These are phyloP conservation scores for Blastobotrys serpentis DNA, from an alignment of 1,139 yeast genomes.

Conservation along the genomic window DNA sequence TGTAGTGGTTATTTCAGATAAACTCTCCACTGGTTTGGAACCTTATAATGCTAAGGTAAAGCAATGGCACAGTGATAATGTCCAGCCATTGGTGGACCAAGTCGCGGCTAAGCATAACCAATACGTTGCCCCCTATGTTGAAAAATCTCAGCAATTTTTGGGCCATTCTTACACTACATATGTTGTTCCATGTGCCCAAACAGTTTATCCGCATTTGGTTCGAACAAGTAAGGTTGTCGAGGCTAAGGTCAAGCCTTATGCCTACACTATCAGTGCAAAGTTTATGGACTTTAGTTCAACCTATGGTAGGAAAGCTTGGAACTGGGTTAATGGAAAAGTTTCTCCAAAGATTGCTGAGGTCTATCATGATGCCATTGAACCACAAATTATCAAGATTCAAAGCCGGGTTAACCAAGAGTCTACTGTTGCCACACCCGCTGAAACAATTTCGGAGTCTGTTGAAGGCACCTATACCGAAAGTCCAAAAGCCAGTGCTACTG, in stretches of 20 bases:
- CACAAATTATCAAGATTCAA: slow-evolving; percentile 32
- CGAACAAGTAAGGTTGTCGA: slow-evolving; percentile 17
- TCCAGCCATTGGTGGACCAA: slow-evolving; percentile 9
- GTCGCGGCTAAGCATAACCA: slow-evolving; percentile 10
- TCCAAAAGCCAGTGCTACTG: slow-evolving; percentile 9
- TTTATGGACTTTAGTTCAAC: neutral
- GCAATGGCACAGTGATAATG: slow-evolving; percentile 18
- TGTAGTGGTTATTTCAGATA: slow-evolving; percentile 15
- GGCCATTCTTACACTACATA: slow-evolving; percentile 14
- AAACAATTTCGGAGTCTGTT: slow-evolving; percentile 9
- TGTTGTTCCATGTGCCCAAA: slow-evolving; percentile 19
- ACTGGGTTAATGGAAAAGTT: slow-evolving; percentile 24
- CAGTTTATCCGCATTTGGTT: slow-evolving; percentile 16
- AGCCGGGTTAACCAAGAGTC: slow-evolving; percentile 27
- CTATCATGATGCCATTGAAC: slow-evolving; percentile 31
- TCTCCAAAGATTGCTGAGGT: slow-evolving; percentile 26
- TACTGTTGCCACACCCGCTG: no score
- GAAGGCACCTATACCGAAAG: slow-evolving; percentile 6
- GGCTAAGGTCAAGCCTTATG: slow-evolving; percentile 16
- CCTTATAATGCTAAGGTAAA: slow-evolving; percentile 21
- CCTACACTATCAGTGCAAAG: slow-evolving; percentile 11
- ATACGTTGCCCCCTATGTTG: slow-evolving; percentile 14
- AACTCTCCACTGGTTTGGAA: slow-evolving; percentile 15
- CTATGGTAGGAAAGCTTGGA: slow-evolving; percentile 15
- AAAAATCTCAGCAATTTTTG: slow-evolving; percentile 13